These are phyloP conservation scores for Wickerhamomyces sp. DNA, from an alignment of 1,139 yeast species.

Conservation along the genomic window DNA sequence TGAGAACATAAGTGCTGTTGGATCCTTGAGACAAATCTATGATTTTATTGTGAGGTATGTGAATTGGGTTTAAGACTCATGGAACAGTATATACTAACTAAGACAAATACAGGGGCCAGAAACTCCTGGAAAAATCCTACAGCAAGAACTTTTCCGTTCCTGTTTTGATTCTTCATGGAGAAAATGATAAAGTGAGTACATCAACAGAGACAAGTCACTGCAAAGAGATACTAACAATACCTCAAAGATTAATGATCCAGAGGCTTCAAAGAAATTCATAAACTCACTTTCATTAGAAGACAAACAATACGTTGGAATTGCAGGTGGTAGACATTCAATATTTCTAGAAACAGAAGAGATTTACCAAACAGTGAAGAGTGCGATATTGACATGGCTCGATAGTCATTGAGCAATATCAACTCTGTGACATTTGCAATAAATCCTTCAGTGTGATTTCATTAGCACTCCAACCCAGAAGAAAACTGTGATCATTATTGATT, in stretches of 20 bases:
- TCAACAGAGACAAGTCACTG: no score
- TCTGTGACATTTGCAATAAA: background rate
- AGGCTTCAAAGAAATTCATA: slow-evolving; percentile 47
- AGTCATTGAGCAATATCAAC: slow-evolving; percentile 2
- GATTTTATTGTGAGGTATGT: slow-evolving; percentile 48
- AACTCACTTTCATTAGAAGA: slow-evolving; percentile 30
- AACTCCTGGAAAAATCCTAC: slow-evolving; percentile 38
- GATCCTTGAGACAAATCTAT: slow-evolving; percentile 47
- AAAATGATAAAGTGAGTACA: slow-evolving; percentile 31
- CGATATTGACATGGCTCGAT: slow-evolving; percentile 8
- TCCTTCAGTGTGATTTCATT: slow-evolving; percentile 6
- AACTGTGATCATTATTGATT: slow-evolving; percentile 5
- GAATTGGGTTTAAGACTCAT: no score
- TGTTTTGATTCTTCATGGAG: slow-evolving; percentile 51
- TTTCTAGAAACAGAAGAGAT: slow-evolving; percentile 39
- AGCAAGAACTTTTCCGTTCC: slow-evolving; percentile 41
- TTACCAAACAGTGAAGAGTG: slow-evolving; percentile 20
- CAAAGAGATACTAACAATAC: background rate
- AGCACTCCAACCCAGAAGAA: slow-evolving; percentile 13
- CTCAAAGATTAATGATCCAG: slow-evolving; percentile 44
- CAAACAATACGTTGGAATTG: slow-evolving; percentile 17
- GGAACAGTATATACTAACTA: no score
- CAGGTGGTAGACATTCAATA: slow-evolving; percentile 41
- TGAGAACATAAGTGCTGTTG: slow-evolving; percentile 36
- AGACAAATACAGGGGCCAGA: slow-evolving; percentile 44